phyloP scores from a whole-genome alignment of 352 stramenopile species.

The Phytophthora ohioensis region DNA sequence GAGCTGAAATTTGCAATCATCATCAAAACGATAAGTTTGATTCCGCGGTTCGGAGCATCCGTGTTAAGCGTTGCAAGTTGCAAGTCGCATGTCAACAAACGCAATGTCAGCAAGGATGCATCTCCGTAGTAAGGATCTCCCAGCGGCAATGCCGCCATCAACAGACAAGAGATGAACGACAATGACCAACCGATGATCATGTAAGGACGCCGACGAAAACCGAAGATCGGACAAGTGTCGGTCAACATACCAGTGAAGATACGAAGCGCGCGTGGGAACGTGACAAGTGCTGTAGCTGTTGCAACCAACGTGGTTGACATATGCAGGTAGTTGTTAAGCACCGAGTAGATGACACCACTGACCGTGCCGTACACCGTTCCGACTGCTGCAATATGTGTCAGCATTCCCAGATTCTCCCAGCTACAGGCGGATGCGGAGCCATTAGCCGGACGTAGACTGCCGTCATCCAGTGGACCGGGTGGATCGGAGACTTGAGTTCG shows the following conservation, averaged over 20 bases:
- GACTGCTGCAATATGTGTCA: conserved; percentile 46
- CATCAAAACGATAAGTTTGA: conserved; percentile 64
- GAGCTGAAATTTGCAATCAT: conserved; percentile 75
- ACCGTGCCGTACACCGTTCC: conserved; percentile 49
- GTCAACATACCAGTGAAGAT: conserved; percentile 72
- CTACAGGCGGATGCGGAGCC: conserved; percentile 34
- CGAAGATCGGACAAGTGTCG: conserved; percentile 79
- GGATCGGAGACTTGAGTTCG: conserved; percentile 32
- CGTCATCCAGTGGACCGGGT: conserved; percentile 21
- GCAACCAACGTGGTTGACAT: conserved; percentile 56
- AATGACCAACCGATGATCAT: conserved; percentile 75
- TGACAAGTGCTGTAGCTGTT: conserved; percentile 50
- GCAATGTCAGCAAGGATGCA: conserved; percentile 30
- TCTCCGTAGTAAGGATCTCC: conserved; percentile 56
- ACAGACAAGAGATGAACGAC: conserved; percentile 42
- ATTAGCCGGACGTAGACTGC: conserved; percentile 26
- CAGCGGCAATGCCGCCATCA: conserved; percentile 53
- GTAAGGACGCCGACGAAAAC: conserved; percentile 84
- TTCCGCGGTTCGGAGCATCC: conserved; percentile 45
- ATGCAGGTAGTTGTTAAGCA: conserved; percentile 69
- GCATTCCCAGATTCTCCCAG: conserved; percentile 49
- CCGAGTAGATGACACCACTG: conserved; percentile 53
- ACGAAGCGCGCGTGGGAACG: conserved; percentile 52
- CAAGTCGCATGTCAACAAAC: conserved; percentile 31
- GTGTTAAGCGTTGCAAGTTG: conserved; percentile 47